A percentile compares a stretch with the other conserved stretches of the same genome.
phyloP scores from a whole-genome alignment of 805 yeast genomes.

The Grigorovia humatica region DNA sequence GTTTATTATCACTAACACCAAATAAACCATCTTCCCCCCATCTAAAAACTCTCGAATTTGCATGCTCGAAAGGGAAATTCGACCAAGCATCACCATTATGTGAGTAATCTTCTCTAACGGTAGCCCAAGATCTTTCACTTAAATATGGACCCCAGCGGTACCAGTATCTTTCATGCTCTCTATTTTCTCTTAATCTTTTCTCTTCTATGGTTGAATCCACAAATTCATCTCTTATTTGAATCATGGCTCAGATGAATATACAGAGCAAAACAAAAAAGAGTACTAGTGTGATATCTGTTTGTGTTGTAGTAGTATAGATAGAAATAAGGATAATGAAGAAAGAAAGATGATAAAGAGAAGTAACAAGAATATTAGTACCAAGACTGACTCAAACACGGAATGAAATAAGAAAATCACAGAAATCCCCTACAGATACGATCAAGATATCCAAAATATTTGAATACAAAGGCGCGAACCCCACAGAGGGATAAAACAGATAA shows the following conservation, averaged over 20 bases:
- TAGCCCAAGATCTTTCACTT: conserved; percentile 80
- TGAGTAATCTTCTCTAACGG: conserved; percentile 83
- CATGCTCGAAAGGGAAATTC: conserved; percentile 77
- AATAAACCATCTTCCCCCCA: conserved; percentile 97
- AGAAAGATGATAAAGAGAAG: too few species aligned
- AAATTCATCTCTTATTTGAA: conserved; percentile 14
- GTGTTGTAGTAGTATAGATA: too few species aligned
- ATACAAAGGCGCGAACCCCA: not conserved
- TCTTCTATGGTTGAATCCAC: conserved; percentile 27
- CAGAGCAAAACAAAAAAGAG: too few species aligned
- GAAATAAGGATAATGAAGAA: too few species aligned
- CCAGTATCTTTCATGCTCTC: conserved; percentile 46
- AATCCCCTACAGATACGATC: not conserved
- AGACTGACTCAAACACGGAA: not conserved
- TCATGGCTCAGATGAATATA: conserved; percentile 6
- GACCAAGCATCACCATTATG: conserved; percentile 85
- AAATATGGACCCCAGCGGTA: conserved; percentile 88
- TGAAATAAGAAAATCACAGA: not conserved
- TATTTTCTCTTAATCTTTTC: conserved; percentile 29
- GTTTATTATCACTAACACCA: conserved; percentile 81
- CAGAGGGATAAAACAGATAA: not conserved
- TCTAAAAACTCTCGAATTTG: conserved; percentile 68
- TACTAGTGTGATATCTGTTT: too few species aligned
- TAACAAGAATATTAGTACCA: too few species aligned
- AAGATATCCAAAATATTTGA: not conserved